Base-by-base conservation (phyloP, 2,329 filamentous ascomycete genomes). In the Aspergillus intermedius region DNA sequence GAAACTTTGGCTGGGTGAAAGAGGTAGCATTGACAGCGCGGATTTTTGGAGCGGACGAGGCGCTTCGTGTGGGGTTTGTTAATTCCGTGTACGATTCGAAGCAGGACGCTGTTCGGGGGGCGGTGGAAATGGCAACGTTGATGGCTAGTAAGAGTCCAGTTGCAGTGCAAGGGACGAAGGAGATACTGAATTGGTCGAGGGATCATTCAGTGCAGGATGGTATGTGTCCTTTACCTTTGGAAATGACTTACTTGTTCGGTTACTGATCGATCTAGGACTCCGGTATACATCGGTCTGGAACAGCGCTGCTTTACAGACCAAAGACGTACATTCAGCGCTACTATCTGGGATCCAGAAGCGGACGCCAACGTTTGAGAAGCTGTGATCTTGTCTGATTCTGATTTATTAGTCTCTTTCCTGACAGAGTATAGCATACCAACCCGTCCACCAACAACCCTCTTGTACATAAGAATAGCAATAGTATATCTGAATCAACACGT, bases 241-340 rank as follows among this genome's bases (percentile, higher is more conserved):
- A 4, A 21, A 35, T 9, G 15, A 7, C 5, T 22, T 42, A 7
- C 5, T 22, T 42, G 28, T 42, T 49, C 25, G 23, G n/a, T 23
- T 45, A 28, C 34, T 44, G 5, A 32, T 19, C 47, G 5, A 7
- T 28, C 17, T 54, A 84, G 82, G 83, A 42, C 71, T 97, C 65
- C 81, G 81, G 49, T 96, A 95, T 68, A 95, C 91, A 3, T 78
- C 81, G 9, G 78, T 93, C 1, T 96, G 91, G 91, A 97, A 97
- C 64, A 80, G 82, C 58, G 86, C 83, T 2, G 87, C 87, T 62
- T 64, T 95, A 59, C 91, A 96, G 74, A 87, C 88, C 5, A 74
- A 76, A 46, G 91, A 97, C 74, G 78, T 95, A 40, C 73, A 81
- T 62, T 74, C 78, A 50, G 89, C 91, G 1, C 75, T 96, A 65